Base-by-base conservation (phyloP, 2,329 filamentous ascomycete genomes). In the Purpureocillium takamizusanense region DNA sequence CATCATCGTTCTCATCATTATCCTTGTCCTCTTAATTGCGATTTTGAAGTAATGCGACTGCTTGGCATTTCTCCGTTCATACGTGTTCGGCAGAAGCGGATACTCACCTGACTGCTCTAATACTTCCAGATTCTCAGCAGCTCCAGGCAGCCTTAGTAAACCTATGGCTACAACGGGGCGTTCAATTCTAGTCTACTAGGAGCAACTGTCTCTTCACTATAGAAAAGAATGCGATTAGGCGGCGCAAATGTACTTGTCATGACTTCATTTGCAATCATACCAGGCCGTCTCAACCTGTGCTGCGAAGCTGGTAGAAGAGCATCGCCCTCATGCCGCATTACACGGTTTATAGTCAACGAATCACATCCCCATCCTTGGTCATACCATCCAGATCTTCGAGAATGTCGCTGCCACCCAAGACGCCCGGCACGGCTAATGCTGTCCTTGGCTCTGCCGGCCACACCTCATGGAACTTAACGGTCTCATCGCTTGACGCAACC, bases 381-480 rank as follows among this genome's bases (percentile, higher is more conserved):
- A 92, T 83, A 4, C 86, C 86, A 55, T 94, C 82, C 39, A 88
- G 64, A 15, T 78, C 78, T 56, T 95, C 88, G 25, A 95, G 69
- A 46, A 95, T 94, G 56, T 84, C 80, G 61, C 87, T 94, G 4
- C 87, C 85, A 11, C 84, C 86, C 17, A 95, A 65, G 45, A 86
- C 66, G 3, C 84, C 78, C 31, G 65, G 67, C 12, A 70, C 67
- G 9, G 62, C 59, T 16, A 66, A 60, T 15, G 69, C 74, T 8
- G 66, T 63, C 51, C 74, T 81, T 48, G 65, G 69, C 31, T 72
- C 66, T 2, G 76, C 74, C n/a, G 74, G 72, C 92, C 89, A 97
- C 10, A 98, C 79, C 63, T 97, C 89, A 59, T 97, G 88, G 52
- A 97, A 97, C 55, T 92, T 92, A 59, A 97, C 83, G 50, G 78